Evolutionary conservation across 768 basidiomycete species (phyloP), one percentile per base, ranked within the genome.

Genomic region (Galerina marginata): DNA sequence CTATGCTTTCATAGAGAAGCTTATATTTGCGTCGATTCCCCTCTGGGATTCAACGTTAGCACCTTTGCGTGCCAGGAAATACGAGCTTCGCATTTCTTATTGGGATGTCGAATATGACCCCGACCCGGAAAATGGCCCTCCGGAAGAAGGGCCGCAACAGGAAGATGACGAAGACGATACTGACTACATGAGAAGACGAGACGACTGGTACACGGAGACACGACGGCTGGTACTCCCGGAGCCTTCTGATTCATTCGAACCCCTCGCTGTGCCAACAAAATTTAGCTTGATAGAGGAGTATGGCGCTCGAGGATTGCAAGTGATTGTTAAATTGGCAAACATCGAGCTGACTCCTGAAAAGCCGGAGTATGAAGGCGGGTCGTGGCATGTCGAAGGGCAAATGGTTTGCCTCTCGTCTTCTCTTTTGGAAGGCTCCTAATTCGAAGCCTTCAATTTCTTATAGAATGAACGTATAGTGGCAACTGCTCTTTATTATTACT

Each of bases 401-500:
- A 26, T 67, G 56, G 67, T 66, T 49, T 3, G 56, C 60, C 6
- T 9, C 26, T 37, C 20, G 16, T 4, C 15, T 40, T 23, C 16
- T 23, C 6, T 10, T 40, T 25, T 40, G 9, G 12, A 26, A 9
- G 2, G 23, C 36, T 39, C 12, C 43, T 39, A 14, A 16, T 23
- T 6, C 48, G 44, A 33, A 26, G 2, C 2, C 4, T 38, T 37
- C 5, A 43, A 23, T 43, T 45, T 33, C 20, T 42, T 45, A 15
- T 48, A 74, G 70, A 77, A 77, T 51, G 76, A 77, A 46, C 73
- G 71, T 45, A 76, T 76, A 46, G 71, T 68, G 36, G 73, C 76
- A 4, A 71, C 69, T 1, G 54, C 71, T 3, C 58, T 72, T 9
- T 74, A 75, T 57, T 75, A 70, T 58, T 74, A 73, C 38, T 69